Conservation (phyloP, 345 rosid genomes). For the Gossypium bickii region DNA sequence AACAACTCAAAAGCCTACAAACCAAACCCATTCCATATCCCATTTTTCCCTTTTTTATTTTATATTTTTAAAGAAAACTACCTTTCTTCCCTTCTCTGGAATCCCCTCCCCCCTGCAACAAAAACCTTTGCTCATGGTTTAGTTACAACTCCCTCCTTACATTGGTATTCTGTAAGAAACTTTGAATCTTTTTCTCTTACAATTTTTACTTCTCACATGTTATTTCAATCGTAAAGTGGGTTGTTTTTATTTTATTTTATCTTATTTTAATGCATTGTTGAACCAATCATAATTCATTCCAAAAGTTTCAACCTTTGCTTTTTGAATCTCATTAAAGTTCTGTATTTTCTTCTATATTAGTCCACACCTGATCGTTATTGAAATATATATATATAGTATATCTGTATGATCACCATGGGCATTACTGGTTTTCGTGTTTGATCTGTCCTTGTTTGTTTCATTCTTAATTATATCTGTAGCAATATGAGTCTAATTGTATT, state of each 20-base stretch:
- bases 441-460: constrained; percentile 5
- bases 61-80: background rate
- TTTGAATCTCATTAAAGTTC: background rate
- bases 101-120: background rate
- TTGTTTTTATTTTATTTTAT: background rate
- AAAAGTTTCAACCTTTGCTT: background rate
- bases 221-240: background rate
- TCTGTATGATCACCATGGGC: background rate
- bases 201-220: background rate
- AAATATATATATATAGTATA: background rate
- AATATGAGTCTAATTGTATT: background rate
- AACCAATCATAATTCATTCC: background rate
- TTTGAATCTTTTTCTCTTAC: background rate
- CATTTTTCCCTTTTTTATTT: too few relatives aligned
- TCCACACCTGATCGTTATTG: background rate
- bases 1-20: background rate
- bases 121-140: background rate
- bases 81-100: background rate
- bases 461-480: background rate
- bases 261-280: background rate
- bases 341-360: background rate
- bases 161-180: background rate
- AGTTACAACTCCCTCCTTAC: background rate
- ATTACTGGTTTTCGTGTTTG: background rate
- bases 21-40: background rate